Evolutionary conservation across 2,329 filamentous ascomycete genomes (phyloP), one percentile per base, ranked within the genome.

Genomic region (Berkeleyomyces rouxiae): DNA sequence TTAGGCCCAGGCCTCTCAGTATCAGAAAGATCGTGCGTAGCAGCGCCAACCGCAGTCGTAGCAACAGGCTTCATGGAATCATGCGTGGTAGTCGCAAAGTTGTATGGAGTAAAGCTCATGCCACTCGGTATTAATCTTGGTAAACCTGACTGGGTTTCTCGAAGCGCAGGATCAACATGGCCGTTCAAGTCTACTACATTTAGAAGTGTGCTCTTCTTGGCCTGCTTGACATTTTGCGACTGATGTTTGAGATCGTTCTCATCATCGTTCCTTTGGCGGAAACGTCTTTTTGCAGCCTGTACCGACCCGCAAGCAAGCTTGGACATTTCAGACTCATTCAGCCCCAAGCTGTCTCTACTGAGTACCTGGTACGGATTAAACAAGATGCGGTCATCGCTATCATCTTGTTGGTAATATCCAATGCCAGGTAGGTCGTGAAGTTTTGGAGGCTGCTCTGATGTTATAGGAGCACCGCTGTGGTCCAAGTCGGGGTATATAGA

Each of bases 391-490:
- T 83, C 79, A 1, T 78, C 75, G 31, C 75, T 76, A 66, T 82
- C 78, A 64, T 81, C 79, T 67, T 82, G 80, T 63, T 83, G 77
- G 68, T 83, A 84, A 69, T 83, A 83, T 7, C 80, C 81, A 74
- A 82, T 79, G 13, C 81, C 81, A 7, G 63, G 49, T 33, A 65
- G 42, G n/a, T 63, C 60, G 66, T 83, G 73, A 70, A 77, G 79
- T 40, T 78, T 74, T 59, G 78, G 10, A 2, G 43, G 57, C 9
- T 59, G 40, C 13, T 49, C 49, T 11, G 51, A 43, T 16, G 58
- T 33, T n/a, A 63, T 60, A 4, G 58, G 77, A n/a, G 72, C 73
- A 47, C 71, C 72, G 44, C 77, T 69, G 43, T 74, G 68, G n/a
- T 76, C 73, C 5, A 78, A 77, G 63, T 82, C 79, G 0, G 79